Conservation (phyloP, 1,284 basidiomycete species). For the Ustanciosporium gigantosporum region DNA sequence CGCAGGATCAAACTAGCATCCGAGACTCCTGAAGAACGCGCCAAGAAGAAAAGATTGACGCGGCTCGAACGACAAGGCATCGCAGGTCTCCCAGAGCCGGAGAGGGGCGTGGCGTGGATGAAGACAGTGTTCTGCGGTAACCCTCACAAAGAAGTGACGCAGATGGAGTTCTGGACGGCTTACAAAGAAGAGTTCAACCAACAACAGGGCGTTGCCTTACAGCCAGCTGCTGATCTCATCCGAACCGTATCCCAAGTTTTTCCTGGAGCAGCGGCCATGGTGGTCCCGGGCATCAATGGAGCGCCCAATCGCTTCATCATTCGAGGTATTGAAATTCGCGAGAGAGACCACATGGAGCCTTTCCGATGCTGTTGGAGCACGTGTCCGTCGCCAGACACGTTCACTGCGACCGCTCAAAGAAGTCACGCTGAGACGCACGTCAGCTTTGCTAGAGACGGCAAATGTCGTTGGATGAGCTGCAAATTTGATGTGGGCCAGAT, state of each 20-base stretch:
- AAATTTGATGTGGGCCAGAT: slow-evolving; percentile 17
- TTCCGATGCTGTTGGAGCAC: slow-evolving; percentile 46
- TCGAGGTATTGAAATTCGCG: slow-evolving; percentile 68
- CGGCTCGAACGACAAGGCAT: slow-evolving; percentile 26
- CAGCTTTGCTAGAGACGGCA: slow-evolving; percentile 21
- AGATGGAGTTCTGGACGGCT: slow-evolving; percentile 85
- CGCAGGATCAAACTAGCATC: slow-evolving; percentile 12
- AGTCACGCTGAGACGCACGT: slow-evolving; percentile 43
- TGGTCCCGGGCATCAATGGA: slow-evolving; percentile 71
- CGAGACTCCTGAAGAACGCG: slow-evolving; percentile 37
- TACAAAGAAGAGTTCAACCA: slow-evolving; percentile 70
- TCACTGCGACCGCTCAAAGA: slow-evolving; percentile 23
- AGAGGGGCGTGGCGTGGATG: slow-evolving; percentile 65
- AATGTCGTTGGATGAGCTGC: slow-evolving; percentile 51
- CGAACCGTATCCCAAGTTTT: slow-evolving; percentile 79
- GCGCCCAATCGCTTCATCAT: slow-evolving; percentile 71
- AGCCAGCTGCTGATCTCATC: slow-evolving; percentile 82
- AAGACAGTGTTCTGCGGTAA: slow-evolving; percentile 73
- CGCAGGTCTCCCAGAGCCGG: slow-evolving; percentile 40
- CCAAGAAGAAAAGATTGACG: slow-evolving; percentile 34
- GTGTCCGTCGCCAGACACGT: slow-evolving; percentile 37
- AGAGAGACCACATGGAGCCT: slow-evolving; percentile 23
- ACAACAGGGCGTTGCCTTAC: slow-evolving; percentile 66
- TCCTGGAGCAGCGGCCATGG: slow-evolving; percentile 78
- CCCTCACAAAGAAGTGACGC: slow-evolving; percentile 75